Conservation (phyloP, 169 alveolate genomes). For the Hepatocystis sp. region DNA sequence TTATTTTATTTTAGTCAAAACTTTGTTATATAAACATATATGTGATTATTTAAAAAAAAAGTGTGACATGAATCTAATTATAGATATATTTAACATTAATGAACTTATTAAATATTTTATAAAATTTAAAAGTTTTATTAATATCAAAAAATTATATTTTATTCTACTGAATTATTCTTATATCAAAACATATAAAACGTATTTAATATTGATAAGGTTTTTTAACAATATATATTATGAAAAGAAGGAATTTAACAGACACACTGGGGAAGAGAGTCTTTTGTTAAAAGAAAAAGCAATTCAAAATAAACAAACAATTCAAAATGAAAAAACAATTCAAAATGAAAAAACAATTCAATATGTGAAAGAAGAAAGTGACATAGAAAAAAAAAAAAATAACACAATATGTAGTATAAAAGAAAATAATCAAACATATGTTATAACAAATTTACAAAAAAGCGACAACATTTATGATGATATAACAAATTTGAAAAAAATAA, state of each 20-base stretch:
- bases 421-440: slow-evolving; percentile 4
- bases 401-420: neutral
- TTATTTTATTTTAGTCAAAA: slow-evolving; percentile 63
- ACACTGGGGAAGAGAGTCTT: too few relatives aligned
- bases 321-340: too few relatives aligned
- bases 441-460: slow-evolving; percentile 28
- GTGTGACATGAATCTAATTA: slow-evolving; percentile 67
- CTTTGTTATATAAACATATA: slow-evolving; percentile 70
- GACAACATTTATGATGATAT: slow-evolving; percentile 37
- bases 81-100: slow-evolving; percentile 69
- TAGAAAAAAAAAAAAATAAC: slow-evolving; percentile 3
- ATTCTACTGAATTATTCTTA: slow-evolving; percentile 55
- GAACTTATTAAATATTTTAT: slow-evolving; percentile 74
- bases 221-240: slow-evolving; percentile 65
- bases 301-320: too few relatives aligned
- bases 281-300: too few relatives aligned
- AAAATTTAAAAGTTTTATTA: slow-evolving; percentile 71
- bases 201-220: slow-evolving; percentile 59
- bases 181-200: slow-evolving; percentile 65
- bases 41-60: slow-evolving; percentile 71
- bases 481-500: slow-evolving; percentile 48
- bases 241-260: neutral
- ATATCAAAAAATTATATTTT: slow-evolving; percentile 60
- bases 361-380: slow-evolving; percentile 6
- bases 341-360: too few relatives aligned